Evolutionary conservation across 352 stramenopile genomes (phyloP), one percentile per base, ranked within the genome.

Genomic region (Labyrinthula sp.): DNA sequence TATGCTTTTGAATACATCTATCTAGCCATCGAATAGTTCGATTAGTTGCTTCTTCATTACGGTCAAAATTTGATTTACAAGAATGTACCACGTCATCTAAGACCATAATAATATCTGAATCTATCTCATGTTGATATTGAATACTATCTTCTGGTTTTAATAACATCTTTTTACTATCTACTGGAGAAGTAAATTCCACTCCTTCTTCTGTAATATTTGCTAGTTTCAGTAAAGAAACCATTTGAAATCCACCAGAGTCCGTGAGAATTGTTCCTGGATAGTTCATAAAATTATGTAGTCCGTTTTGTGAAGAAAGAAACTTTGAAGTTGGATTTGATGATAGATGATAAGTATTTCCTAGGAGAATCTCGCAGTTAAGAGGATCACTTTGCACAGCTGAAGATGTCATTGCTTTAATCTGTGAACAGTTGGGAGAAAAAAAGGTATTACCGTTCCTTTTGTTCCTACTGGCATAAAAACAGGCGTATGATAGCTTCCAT

Each of bases 331-430:
- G 85, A 48, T 90, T 75, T 43, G 91, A 63, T 3, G 77, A 81
- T 40, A 95, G 67, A 65, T 95, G 87, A 64, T 97, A 97, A 5
- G 85, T 97, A 64, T 97, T 97, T 36, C 72, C 75, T 9, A 95
- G 64, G 59, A 95, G 76, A 30, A 96, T 93, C 58, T 85, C 3
- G 41, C 69, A 80, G 31, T 75, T 55, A 38, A 83, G 65, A 3
- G 68, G 64, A 28, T 63, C 47, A 15, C 60, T 45, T 20, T 67
- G 41, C 62, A 90, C 75, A 56, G 88, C 72, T 21, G 63, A 52
- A 2, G 73, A 58, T 10, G 82, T 80, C 8, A 95, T 54, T 27
- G 77, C 73, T 60, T 95, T 97, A 48, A 97, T 79, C n/a, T n/a
- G n/a, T n/a, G n/a, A n/a, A n/a, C n/a, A n/a, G n/a, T n/a, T n/a